Evolutionary conservation across 1,284 basidiomycete genomes (phyloP).

Genomic region (Cystobasidium slooffiae): DNA sequence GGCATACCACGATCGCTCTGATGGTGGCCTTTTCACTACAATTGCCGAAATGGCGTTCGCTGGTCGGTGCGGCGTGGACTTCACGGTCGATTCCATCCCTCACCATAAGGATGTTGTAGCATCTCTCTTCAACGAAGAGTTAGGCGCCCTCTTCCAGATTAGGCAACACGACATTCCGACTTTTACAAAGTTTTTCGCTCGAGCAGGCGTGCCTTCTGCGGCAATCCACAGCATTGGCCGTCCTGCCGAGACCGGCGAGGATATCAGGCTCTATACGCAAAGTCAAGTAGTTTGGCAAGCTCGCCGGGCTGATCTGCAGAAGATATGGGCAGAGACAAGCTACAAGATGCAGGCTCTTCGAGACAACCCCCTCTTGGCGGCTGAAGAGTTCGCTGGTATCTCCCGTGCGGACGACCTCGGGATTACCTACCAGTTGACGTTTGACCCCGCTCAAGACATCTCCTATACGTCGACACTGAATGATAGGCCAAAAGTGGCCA

Average conservation of each 20-base stretch:
- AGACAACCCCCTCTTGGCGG: conserved; percentile 77
- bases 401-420: conserved; percentile 67
- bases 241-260: conserved; percentile 62
- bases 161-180: conserved; percentile 65
- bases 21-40: conserved; percentile 91
- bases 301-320: conserved; percentile 75
- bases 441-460: conserved; percentile 60
- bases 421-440: conserved; percentile 77
- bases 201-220: conserved; percentile 70
- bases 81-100: conserved; percentile 66
- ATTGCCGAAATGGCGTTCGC: conserved; percentile 97
- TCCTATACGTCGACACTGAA: conserved; percentile 53
- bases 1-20: conserved; percentile 97
- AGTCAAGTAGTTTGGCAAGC: conserved; percentile 67
- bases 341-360: conserved; percentile 87
- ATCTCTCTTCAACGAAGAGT: conserved; percentile 91
- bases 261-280: conserved; percentile 66
- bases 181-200: conserved; percentile 37
- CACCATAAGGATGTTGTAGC: conserved; percentile 65
- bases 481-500: conserved; percentile 82
- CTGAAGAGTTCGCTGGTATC: conserved; percentile 84
- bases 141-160: conserved; percentile 91
- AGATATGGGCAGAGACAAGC: conserved; percentile 91
- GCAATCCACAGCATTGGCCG: conserved; percentile 76
- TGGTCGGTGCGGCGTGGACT: conserved; percentile 75